A percentile compares a stretch with the other conserved stretches of the same genome.
These are phyloP conservation scores for Jimgerdemannia flammicorona DNA, from an alignment of 192 early-diverging fungal genomes.

Conservation along the genomic window DNA sequence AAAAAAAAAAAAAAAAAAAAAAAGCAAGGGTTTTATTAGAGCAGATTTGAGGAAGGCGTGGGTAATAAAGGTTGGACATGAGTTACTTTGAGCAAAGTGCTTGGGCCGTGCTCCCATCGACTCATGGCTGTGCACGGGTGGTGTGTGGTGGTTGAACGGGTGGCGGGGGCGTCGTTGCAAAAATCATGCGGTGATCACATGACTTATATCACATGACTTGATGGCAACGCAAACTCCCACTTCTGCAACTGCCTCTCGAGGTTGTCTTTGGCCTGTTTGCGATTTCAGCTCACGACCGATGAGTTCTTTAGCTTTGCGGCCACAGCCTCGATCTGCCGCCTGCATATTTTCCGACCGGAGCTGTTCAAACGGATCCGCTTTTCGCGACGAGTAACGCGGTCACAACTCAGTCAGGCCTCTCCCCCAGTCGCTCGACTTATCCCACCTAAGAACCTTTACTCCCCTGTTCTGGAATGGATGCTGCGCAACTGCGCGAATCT, in stretches of 20 bases:
- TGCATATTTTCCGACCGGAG: not conserved
- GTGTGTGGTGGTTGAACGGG: no score
- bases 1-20: no score
- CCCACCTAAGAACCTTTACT: not conserved
- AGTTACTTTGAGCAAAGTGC: no score
- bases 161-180: no score
- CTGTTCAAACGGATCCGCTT: not conserved
- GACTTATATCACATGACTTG: no score
- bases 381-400: not conserved
- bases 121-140: no score
- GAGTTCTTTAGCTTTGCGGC: not conserved
- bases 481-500: not conserved
- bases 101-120: no score
- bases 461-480: not conserved
- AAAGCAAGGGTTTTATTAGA: no score
- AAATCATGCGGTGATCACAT: no score
- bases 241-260: not conserved
- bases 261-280: not conserved
- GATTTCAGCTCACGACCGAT: not conserved
- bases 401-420: not conserved
- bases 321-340: not conserved
- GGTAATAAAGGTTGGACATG: no score
- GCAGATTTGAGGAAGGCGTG: no score
- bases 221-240: not conserved
- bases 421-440: not conserved